Percentiles rank a stretch among this genome's conserved stretches.
Evolutionary conservation across 192 early-diverging fungal genomes (phyloP).

Genomic region (Coemansia asiatica): DNA sequence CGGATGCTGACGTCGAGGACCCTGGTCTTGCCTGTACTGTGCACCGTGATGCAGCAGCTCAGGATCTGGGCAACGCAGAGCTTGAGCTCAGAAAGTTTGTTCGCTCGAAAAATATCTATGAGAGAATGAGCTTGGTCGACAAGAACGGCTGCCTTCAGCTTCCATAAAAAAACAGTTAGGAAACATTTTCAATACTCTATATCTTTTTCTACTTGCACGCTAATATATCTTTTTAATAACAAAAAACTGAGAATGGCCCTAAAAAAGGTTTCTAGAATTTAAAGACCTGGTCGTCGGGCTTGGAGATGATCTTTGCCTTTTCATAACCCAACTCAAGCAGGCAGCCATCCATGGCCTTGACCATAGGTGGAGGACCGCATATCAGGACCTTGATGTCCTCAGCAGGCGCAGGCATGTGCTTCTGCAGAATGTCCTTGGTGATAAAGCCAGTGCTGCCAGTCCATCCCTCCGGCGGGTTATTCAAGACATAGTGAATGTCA

Average conservation of each 20-base stretch:
- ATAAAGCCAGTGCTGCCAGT: conserved; percentile 85
- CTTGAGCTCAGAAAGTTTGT: conserved; percentile 31
- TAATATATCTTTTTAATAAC: too few species aligned
- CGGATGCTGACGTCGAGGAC: not conserved
- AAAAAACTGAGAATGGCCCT: too few species aligned
- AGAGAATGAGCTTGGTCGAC: conserved; percentile 27
- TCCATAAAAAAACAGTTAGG: conserved; percentile 11
- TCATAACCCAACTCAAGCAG: conserved; percentile 77
- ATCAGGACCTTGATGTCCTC: conserved; percentile 83
- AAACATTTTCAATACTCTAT: not conserved
- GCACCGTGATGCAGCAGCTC: conserved; percentile 22
- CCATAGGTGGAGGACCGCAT: conserved; percentile 90
- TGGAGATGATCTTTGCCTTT: conserved; percentile 74
- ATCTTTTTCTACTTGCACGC: not conserved
- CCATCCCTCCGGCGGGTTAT: conserved; percentile 79
- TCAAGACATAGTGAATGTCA: conserved; percentile 79
- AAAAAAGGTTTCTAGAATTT: conserved; percentile 70
- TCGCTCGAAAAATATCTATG: conserved; percentile 22
- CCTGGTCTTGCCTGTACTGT: conserved; percentile 1
- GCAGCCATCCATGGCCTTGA: conserved; percentile 73
- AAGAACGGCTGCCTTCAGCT: conserved; percentile 22
- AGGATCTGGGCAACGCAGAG: conserved; percentile 23
- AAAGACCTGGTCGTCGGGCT: conserved; percentile 83
- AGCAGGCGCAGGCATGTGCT: conserved; percentile 71
- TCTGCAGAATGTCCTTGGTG: conserved; percentile 75